Evolutionary conservation across 768 basidiomycete genomes (phyloP).

Genomic region (Pleurotus djamor): DNA sequence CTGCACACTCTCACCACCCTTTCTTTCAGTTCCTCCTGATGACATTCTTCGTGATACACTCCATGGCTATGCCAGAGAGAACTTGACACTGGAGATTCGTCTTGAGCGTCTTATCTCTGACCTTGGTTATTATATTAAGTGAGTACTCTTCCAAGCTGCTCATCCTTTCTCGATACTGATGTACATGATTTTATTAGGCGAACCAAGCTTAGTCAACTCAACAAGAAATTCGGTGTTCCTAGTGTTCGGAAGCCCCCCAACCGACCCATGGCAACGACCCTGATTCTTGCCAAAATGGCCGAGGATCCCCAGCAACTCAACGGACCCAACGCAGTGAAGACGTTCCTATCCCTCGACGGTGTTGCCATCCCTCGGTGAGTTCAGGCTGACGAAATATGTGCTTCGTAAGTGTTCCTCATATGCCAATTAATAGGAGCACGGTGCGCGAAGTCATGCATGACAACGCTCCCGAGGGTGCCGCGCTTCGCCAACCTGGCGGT

Average conservation of each 20-base stretch:
- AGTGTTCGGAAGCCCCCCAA: constrained; percentile 14
- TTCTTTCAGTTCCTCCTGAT: constrained; percentile 12
- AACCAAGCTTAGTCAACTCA: constrained; percentile 8
- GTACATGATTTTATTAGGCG: not conserved
- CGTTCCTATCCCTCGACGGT: constrained; percentile 13
- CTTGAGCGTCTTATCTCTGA: not conserved
- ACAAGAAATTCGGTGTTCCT: constrained; percentile 13
- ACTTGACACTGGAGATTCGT: constrained; percentile 5
- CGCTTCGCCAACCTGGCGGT: not conserved
- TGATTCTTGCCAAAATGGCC: constrained; percentile 15
- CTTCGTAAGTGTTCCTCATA: not conserved
- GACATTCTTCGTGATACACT: constrained; percentile 9
- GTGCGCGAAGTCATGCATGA: not conserved
- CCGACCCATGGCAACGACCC: constrained; percentile 12
- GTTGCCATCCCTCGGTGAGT: constrained; percentile 14
- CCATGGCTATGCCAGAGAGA: constrained; percentile 15
- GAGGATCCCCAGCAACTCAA: constrained; percentile 13
- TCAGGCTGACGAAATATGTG: not conserved
- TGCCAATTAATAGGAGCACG: not conserved
- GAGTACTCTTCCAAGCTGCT: not conserved
- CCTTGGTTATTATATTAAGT: not conserved
- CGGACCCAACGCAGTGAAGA: constrained; percentile 15
- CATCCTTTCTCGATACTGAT: not conserved
- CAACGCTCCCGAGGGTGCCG: not conserved
- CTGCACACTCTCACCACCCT: not conserved